A percentile compares a stretch with the other conserved stretches of the same genome.
Conservation (phyloP, 352 stramenopile genomes). For the Discostella stelligera region DNA sequence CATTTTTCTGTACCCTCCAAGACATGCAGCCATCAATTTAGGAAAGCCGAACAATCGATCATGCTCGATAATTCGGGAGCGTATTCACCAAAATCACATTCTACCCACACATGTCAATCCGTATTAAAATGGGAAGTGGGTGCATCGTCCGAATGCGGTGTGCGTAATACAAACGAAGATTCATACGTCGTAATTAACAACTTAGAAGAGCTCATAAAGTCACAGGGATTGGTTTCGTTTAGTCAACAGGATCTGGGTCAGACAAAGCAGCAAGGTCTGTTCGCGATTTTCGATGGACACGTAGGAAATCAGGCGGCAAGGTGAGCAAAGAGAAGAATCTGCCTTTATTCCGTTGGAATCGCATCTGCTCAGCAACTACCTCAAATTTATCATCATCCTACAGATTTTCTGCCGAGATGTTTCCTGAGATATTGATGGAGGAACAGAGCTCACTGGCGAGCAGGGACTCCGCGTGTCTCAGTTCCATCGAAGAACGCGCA, state of each 20-base stretch:
- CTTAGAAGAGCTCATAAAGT: constrained; percentile 39
- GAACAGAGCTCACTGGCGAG: constrained; percentile 48
- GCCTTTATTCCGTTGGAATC: background rate
- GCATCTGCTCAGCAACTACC: background rate
- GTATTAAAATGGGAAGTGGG: constrained; percentile 68
- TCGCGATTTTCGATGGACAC: constrained; percentile 80
- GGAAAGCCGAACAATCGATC: background rate
- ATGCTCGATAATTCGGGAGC: constrained; percentile 5
- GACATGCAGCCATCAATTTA: background rate
- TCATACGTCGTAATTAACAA: constrained; percentile 58
- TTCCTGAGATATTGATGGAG: constrained; percentile 55
- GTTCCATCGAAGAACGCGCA: constrained; percentile 41
- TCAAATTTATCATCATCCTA: background rate
- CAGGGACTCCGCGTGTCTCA: constrained; percentile 35
- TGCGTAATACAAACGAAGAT: constrained; percentile 73
- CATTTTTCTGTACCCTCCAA: constrained; percentile 5
- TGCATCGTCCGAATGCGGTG: constrained; percentile 71
- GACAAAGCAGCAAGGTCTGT: constrained; percentile 58
- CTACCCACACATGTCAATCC: background rate
- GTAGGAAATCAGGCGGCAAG: constrained; percentile 72
- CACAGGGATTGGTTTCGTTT: constrained; percentile 33
- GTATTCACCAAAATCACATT: constrained; percentile 8
- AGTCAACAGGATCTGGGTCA: constrained; percentile 30
- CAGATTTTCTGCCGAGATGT: constrained; percentile 67
- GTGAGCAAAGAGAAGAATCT: constrained; percentile 4